Conservation (phyloP, 768 basidiomycete species). For the Guyanaporus albipodus region DNA sequence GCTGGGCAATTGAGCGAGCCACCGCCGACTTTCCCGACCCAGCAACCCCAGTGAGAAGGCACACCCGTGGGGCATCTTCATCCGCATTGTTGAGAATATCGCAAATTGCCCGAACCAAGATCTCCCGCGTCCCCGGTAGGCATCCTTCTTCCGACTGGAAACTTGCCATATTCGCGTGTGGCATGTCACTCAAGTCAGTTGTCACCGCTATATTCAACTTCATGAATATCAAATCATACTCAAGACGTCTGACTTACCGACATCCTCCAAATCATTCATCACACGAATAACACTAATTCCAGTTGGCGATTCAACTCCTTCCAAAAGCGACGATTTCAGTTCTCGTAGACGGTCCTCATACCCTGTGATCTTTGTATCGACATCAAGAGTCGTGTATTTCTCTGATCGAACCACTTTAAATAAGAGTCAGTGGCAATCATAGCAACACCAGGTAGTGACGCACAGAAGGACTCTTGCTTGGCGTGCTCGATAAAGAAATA, state of each 20-base stretch:
- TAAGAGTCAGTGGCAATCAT: not conserved
- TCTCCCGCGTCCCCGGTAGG: slow-evolving; percentile 19
- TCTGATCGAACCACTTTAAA: slow-evolving; percentile 13
- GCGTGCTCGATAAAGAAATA: slow-evolving; percentile 21
- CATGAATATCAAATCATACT: not conserved
- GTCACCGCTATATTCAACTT: slow-evolving; percentile 15
- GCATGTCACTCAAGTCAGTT: slow-evolving; percentile 18
- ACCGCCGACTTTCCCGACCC: slow-evolving; percentile 34
- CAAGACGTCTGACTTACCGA: slow-evolving; percentile 9
- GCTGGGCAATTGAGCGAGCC: slow-evolving; percentile 28
- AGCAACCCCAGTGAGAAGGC: slow-evolving; percentile 25
- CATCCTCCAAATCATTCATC: slow-evolving; percentile 11
- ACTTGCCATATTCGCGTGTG: slow-evolving; percentile 21
- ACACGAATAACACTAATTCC: slow-evolving; percentile 20
- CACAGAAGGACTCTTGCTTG: slow-evolving; percentile 16
- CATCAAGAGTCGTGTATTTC: slow-evolving; percentile 15
- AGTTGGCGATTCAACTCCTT: slow-evolving; percentile 12
- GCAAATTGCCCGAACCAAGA: slow-evolving; percentile 16
- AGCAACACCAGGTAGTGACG: not conserved
- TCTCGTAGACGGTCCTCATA: slow-evolving; percentile 20
- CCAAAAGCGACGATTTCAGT: slow-evolving; percentile 14
- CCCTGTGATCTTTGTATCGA: slow-evolving; percentile 15
- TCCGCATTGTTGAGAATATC: slow-evolving; percentile 12
- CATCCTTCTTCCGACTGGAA: slow-evolving; percentile 18
- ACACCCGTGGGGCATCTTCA: slow-evolving; percentile 20